phyloP scores from a whole-genome alignment of 768 basidiomycete genomes.

The Serendipita sp. region DNA sequence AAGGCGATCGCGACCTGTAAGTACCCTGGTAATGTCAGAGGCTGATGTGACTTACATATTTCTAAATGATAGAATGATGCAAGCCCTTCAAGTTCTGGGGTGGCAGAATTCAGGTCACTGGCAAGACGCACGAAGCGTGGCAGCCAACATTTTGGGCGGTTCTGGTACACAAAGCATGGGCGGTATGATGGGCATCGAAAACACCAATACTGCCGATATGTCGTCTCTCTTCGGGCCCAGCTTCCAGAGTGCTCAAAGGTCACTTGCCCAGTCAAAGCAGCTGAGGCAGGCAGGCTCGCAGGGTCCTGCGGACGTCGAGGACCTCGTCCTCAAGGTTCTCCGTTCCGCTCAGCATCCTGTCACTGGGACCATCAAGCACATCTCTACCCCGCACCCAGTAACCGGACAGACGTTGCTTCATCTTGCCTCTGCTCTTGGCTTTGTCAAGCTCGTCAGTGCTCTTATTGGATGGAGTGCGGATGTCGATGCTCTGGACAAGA shows the following conservation, averaged over 20 bases:
- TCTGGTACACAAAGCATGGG: not conserved
- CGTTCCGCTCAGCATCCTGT: conserved; percentile 27
- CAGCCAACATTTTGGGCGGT: conserved; percentile 77
- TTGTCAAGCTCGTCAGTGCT: conserved; percentile 50
- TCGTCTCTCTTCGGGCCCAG: conserved; percentile 7
- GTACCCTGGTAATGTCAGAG: conserved; percentile 18
- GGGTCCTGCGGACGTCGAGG: conserved; percentile 51
- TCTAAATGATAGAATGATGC: conserved; percentile 56
- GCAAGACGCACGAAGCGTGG: conserved; percentile 83
- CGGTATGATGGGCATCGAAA: conserved; percentile 29
- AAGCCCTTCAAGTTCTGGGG: conserved; percentile 87
- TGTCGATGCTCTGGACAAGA: conserved; percentile 69
- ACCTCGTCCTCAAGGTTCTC: conserved; percentile 64
- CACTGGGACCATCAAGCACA: conserved; percentile 9
- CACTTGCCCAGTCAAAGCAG: conserved; percentile 29
- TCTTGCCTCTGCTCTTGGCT: conserved; percentile 64
- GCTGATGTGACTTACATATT: conserved; percentile 5
- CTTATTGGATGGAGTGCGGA: conserved; percentile 59
- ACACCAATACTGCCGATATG: conserved; percentile 4
- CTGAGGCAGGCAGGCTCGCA: not conserved
- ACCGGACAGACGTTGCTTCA: conserved; percentile 81
- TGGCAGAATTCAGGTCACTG: conserved; percentile 94
- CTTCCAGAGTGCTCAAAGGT: not conserved
- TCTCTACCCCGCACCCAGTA: conserved; percentile 48
- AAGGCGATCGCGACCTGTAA: conserved; percentile 75